These are phyloP conservation scores for Geotrichum citri-aurantii DNA, from an alignment of 1,139 yeast genomes.

Conservation along the genomic window DNA sequence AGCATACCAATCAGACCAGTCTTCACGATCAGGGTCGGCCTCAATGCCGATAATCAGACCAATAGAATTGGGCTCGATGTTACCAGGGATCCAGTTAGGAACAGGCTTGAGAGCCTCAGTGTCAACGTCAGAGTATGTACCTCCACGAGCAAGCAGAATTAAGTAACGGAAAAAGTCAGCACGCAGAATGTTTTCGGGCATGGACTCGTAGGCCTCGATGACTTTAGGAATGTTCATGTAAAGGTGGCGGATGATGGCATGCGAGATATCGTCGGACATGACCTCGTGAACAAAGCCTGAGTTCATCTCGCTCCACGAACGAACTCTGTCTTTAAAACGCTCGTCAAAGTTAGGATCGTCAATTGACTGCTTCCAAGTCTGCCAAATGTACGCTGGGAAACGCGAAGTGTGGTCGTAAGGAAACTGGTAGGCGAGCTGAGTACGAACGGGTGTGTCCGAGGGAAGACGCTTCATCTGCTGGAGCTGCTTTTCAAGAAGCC, in stretches of 20 bases:
- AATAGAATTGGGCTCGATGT: slow-evolving; percentile 36
- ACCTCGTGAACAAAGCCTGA: slow-evolving; percentile 65
- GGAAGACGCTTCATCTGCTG: slow-evolving; percentile 59
- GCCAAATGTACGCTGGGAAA: slow-evolving; percentile 82
- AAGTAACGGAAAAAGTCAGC: slow-evolving; percentile 91
- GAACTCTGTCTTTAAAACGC: slow-evolving; percentile 50
- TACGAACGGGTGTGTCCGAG: slow-evolving; percentile 40
- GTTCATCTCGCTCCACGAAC: slow-evolving; percentile 56
- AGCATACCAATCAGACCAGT: slow-evolving; percentile 68
- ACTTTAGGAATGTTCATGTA: slow-evolving; percentile 75
- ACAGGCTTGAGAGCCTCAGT: slow-evolving; percentile 59
- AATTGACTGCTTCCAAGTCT: slow-evolving; percentile 80
- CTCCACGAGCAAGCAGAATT: slow-evolving; percentile 82
- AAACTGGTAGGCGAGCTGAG: slow-evolving; percentile 52
- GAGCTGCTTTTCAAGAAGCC: slow-evolving; percentile 48
- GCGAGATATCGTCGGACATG: slow-evolving; percentile 64
- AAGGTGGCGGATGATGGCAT: slow-evolving; percentile 54
- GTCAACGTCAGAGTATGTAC: slow-evolving; percentile 87
- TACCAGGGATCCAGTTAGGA: slow-evolving; percentile 54
- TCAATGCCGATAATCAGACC: slow-evolving; percentile 85
- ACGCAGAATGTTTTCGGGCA: slow-evolving; percentile 75
- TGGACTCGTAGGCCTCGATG: slow-evolving; percentile 60
- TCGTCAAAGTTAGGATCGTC: slow-evolving; percentile 40
- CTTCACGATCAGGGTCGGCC: slow-evolving; percentile 82
- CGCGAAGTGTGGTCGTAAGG: slow-evolving; percentile 58